Percentiles rank a stretch among this genome's conserved stretches.
These are phyloP conservation scores for Podospora australis DNA, from an alignment of 495 filamentous ascomycete species.

Conservation along the genomic window DNA sequence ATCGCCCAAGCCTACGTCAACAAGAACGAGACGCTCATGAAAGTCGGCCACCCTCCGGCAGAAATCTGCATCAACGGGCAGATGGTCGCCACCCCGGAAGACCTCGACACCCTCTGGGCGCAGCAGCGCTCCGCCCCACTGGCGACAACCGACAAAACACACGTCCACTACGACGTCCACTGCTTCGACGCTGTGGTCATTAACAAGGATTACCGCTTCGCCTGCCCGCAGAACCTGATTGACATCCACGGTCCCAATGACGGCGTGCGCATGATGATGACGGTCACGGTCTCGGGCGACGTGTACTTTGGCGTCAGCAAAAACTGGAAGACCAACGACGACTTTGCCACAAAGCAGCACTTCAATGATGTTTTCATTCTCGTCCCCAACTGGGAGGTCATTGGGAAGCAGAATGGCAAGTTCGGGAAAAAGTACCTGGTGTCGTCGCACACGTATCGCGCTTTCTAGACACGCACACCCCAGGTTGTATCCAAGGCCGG, in stretches of 20 bases:
- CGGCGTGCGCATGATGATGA: conserved; percentile 59
- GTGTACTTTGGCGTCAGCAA: conserved; percentile 31
- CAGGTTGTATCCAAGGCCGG: too few species aligned
- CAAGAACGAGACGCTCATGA: conserved; percentile 25
- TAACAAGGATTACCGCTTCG: conserved; percentile 54
- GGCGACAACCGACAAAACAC: conserved; percentile 2
- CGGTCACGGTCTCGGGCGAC: conserved; percentile 59
- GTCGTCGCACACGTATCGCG: conserved; percentile 65
- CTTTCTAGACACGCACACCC: too few species aligned
- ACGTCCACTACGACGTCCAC: conserved; percentile 51
- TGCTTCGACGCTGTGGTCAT: conserved; percentile 67
- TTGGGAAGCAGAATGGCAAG: conserved; percentile 26
- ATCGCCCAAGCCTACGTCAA: conserved; percentile 33
- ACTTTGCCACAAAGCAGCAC: conserved; percentile 45
- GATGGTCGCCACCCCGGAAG: conserved; percentile 26
- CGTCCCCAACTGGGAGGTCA: conserved; percentile 63
- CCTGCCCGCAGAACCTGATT: conserved; percentile 23
- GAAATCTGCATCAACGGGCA: conserved; percentile 44
- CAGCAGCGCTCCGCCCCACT: conserved; percentile 22
- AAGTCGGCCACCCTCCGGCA: conserved; percentile 26
- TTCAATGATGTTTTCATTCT: conserved; percentile 74
- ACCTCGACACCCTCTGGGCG: conserved; percentile 34
- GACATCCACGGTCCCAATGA: conserved; percentile 16
- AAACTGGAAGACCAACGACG: background rate
- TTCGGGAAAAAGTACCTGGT: conserved; percentile 57